Conservation (phyloP, 1,139 yeast genomes). For the Debaryomycetaceae sp. region DNA sequence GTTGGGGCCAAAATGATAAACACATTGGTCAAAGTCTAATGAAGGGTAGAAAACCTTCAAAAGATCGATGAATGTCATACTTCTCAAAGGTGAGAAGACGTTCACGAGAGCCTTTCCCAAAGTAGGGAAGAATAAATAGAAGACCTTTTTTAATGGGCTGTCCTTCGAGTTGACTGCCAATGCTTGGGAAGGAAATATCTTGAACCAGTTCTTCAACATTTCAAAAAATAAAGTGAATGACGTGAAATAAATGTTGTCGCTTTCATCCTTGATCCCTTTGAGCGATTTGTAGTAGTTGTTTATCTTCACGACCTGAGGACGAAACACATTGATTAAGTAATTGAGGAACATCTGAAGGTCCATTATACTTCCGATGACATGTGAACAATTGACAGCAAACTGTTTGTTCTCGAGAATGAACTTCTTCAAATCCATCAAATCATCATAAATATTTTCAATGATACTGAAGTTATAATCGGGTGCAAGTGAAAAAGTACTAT, state of each 20-base stretch:
- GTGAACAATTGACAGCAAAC: constrained; percentile 5
- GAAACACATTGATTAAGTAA: constrained; percentile 21
- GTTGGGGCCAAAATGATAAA: constrained; percentile 16
- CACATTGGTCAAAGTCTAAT: constrained; percentile 24
- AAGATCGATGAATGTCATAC: constrained; percentile 34
- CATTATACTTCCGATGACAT: constrained; percentile 9
- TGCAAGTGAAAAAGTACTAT: constrained; percentile 20
- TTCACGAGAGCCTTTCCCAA: constrained; percentile 33
- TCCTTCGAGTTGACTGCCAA: constrained; percentile 25
- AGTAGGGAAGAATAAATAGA: constrained; percentile 33
- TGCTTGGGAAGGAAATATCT: constrained; percentile 32
- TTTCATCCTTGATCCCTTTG: constrained; percentile 12
- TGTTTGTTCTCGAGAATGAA: constrained; percentile 9
- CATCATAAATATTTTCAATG: constrained; percentile 22
- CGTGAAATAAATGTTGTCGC: constrained; percentile 16
- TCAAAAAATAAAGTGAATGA: constrained; percentile 30
- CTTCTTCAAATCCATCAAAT: constrained; percentile 20
- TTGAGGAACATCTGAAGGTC: constrained; percentile 31
- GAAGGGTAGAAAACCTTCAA: constrained; percentile 29
- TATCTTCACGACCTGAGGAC: constrained; percentile 25
- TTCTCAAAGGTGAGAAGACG: constrained; percentile 32
- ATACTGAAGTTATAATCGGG: constrained; percentile 37
- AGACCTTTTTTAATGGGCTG: constrained; percentile 29
- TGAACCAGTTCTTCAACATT: constrained; percentile 32
- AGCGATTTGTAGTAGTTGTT: constrained; percentile 20